Evolutionary conservation across 192 early-diverging fungal species (phyloP), one percentile per base, ranked within the genome.

Genomic region (Cladochytrium replicatum): DNA sequence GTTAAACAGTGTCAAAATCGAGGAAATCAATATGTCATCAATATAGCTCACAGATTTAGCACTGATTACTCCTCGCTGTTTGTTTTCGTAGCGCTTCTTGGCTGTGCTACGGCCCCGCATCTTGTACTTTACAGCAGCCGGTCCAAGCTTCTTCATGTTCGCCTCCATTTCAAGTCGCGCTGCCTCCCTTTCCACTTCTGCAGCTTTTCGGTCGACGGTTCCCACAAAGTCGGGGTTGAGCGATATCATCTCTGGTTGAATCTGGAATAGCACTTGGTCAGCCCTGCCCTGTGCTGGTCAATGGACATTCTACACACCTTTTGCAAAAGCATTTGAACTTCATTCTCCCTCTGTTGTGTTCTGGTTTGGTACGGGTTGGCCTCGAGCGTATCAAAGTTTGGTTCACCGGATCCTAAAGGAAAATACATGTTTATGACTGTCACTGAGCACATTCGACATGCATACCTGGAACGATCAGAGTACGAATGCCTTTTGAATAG

Each of bases 321-420:
- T 54, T 95, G 89, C 60, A 97, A 52, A 25, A 97, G 66, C 60
- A 58, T 53, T 49, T 85, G 84, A 15, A 97, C 90, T 71, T 95
- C 94, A 31, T 73, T 51, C 54, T 93, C 88, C 55, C 85, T 84
- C 44, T 91, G 70, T 64, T 95, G 92, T 57, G 80, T 84, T 47
- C 68, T 74, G 5, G 88, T 95, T 64, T 93, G 81, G 80, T 74
- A 95, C 15, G 89, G 91, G 67, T 97, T 97, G 27, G 84, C 84
- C 55, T 86, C 88, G 27, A 89, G 56, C 2, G 85, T 82, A 67
- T 97, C 94, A 72, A 87, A 91, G 83, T 97, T 97, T 57, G 94
- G 86, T 59, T 97, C 94, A 44, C 94, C 94, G n/a, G 91, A 68
- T 8, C 89, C 80, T 70, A 17, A 2, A 19, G 47, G 28, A 4